phyloP scores from a whole-genome alignment of 2,329 filamentous ascomycete species.

The Colletotrichum lupini region DNA sequence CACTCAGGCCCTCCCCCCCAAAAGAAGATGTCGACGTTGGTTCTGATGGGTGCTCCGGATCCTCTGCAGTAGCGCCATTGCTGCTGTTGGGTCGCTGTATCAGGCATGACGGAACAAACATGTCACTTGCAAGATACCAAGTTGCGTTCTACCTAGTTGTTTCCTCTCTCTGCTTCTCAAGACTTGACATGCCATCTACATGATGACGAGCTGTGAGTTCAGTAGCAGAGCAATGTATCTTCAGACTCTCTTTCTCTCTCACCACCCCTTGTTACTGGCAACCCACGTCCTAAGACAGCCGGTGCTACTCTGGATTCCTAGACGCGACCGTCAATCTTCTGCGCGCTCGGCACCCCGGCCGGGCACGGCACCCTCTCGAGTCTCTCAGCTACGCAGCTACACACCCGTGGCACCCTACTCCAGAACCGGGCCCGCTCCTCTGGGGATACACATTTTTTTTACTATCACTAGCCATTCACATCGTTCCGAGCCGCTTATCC shows the following conservation, averaged over 20 bases:
- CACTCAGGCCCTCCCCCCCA: not conserved
- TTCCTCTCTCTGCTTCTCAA: not conserved
- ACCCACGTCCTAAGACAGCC: not conserved
- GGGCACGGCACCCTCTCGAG: not conserved
- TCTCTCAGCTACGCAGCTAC: not conserved
- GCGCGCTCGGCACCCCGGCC: not conserved
- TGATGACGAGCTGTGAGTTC: not conserved
- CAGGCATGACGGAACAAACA: not conserved
- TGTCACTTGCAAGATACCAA: not conserved
- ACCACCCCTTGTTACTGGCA: not conserved
- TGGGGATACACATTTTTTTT: constrained; percentile 5
- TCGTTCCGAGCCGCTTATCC: constrained; percentile 30
- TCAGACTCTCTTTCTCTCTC: not conserved
- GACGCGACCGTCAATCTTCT: not conserved
- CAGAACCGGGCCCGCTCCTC: constrained; percentile 11
- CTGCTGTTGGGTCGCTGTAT: not conserved
- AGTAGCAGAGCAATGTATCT: not conserved
- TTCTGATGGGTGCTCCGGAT: not conserved
- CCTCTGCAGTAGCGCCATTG: not conserved
- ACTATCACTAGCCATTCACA: constrained; percentile 35
- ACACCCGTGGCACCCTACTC: not conserved
- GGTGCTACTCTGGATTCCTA: not conserved
- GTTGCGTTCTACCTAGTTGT: not conserved
- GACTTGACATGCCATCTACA: not conserved
- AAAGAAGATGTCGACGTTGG: not conserved